Percentiles rank a stretch among this genome's conserved stretches.
phyloP scores from a whole-genome alignment of 306 rosid species.

The Vigna trinervia region DNA sequence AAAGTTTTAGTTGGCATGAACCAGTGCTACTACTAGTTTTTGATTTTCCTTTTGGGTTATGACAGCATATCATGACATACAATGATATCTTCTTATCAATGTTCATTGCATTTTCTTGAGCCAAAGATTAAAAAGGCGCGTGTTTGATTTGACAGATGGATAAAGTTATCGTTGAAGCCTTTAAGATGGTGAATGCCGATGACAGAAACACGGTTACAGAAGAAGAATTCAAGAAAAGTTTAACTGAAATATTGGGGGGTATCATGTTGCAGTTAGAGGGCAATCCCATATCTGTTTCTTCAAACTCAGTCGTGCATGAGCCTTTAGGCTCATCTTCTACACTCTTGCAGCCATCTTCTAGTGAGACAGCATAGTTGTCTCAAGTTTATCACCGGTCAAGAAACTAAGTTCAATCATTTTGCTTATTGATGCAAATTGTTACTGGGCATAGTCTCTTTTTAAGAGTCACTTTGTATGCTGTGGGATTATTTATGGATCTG shows the following conservation, averaged over 20 bases:
- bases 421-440: conserved; percentile 39
- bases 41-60: neutral
- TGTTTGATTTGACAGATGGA: conserved; percentile 70
- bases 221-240: conserved; percentile 85
- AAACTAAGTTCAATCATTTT: conserved; percentile 31
- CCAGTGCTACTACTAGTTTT: neutral
- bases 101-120: neutral
- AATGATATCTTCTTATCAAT: conserved; percentile 9
- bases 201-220: conserved; percentile 69
- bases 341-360: conserved; percentile 66
- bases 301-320: conserved; percentile 92
- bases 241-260: conserved; percentile 67
- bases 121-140: neutral
- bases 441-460: conserved; percentile 38
- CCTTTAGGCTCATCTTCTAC: conserved; percentile 77
- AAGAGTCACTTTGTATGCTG: conserved; percentile 22
- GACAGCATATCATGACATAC: neutral
- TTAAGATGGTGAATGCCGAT: conserved; percentile 63
- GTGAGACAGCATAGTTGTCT: conserved; percentile 43
- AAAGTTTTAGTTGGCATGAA: conserved; percentile 4
- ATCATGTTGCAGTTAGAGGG: conserved; percentile 86
- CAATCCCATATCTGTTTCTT: conserved; percentile 68
- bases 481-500: conserved; percentile 16
- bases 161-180: conserved; percentile 59
- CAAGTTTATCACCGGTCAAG: conserved; percentile 29